These are phyloP conservation scores for Candida sonorensis DNA, from an alignment of 805 yeast genomes.

Conservation along the genomic window DNA sequence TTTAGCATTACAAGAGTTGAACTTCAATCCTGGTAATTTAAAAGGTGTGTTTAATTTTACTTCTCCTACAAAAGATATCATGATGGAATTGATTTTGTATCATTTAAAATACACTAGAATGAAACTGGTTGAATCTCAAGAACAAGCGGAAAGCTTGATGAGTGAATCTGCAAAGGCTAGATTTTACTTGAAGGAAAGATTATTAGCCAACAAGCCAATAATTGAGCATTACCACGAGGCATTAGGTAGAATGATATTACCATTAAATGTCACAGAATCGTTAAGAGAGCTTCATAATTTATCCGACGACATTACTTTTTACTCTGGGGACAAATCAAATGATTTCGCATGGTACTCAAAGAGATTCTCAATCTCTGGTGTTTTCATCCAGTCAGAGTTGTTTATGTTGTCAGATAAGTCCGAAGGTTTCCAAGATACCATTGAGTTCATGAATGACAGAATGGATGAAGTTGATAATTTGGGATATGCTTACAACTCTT, in stretches of 20 bases:
- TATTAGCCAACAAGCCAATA: slow-evolving; percentile 44
- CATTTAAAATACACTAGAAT: slow-evolving; percentile 41
- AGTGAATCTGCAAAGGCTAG: slow-evolving; percentile 19
- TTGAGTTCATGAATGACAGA: slow-evolving; percentile 55
- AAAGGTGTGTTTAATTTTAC: slow-evolving; percentile 33
- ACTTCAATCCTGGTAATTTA: slow-evolving; percentile 34
- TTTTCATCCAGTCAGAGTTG: slow-evolving; percentile 70
- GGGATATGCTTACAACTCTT: slow-evolving; percentile 55
- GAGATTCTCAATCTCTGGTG: slow-evolving; percentile 59
- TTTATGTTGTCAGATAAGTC: slow-evolving; percentile 76
- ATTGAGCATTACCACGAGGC: slow-evolving; percentile 39
- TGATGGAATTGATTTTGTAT: slow-evolving; percentile 36
- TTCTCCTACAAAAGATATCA: slow-evolving; percentile 22
- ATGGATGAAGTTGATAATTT: slow-evolving; percentile 44
- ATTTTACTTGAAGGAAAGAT: slow-evolving; percentile 36
- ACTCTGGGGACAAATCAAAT: slow-evolving; percentile 70
- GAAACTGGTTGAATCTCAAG: slow-evolving; percentile 26
- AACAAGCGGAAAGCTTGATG: slow-evolving; percentile 11
- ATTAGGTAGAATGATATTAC: slow-evolving; percentile 56
- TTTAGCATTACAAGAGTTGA: slow-evolving; percentile 37
- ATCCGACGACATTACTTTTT: slow-evolving; percentile 76
- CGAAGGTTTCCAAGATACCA: slow-evolving; percentile 46
- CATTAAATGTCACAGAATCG: slow-evolving; percentile 51
- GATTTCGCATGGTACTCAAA: slow-evolving; percentile 94
- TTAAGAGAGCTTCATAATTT: slow-evolving; percentile 65